Evolutionary conservation across 805 yeast species (phyloP).

Genomic region (Nakazawaea sp.): DNA sequence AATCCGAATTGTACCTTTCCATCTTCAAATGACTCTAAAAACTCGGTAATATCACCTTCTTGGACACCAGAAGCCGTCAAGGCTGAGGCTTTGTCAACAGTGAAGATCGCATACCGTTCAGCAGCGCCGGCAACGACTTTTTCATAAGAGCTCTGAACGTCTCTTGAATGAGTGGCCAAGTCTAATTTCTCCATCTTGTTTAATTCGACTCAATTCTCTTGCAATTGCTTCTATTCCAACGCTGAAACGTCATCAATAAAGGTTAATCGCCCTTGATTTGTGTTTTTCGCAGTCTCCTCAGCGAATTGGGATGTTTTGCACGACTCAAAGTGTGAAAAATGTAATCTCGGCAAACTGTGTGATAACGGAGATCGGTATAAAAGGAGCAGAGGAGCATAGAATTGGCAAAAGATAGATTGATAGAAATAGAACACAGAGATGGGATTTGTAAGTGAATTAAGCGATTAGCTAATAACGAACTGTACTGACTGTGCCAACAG

Average conservation of each 20-base stretch:
- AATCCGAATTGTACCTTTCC: constrained; percentile 88
- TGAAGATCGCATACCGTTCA: constrained; percentile 71
- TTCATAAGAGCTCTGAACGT: constrained; percentile 69
- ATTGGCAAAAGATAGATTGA: no score
- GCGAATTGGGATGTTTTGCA: no score
- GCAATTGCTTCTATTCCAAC: neutral
- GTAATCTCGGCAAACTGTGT: no score
- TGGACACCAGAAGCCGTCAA: constrained; percentile 46
- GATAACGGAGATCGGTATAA: no score
- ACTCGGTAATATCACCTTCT: constrained; percentile 64
- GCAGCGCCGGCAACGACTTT: constrained; percentile 69
- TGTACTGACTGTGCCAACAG: no score
- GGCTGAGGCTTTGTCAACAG: constrained; percentile 54
- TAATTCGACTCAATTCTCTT: neutral
- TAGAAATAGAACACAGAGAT: no score
- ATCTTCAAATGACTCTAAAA: constrained; percentile 77
- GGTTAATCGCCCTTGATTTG: no score
- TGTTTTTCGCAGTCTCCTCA: neutral
- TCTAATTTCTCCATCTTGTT: constrained; percentile 46
- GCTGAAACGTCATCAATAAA: no score
- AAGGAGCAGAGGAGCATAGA: no score
- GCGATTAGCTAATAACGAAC: no score
- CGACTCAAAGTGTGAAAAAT: no score
- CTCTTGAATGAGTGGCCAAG: constrained; percentile 63
- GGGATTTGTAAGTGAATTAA: no score